Percentiles rank a stretch among this genome's conserved stretches.
These are phyloP conservation scores for Monosporozyma unispora DNA, from an alignment of 805 yeast species.

Conservation along the genomic window DNA sequence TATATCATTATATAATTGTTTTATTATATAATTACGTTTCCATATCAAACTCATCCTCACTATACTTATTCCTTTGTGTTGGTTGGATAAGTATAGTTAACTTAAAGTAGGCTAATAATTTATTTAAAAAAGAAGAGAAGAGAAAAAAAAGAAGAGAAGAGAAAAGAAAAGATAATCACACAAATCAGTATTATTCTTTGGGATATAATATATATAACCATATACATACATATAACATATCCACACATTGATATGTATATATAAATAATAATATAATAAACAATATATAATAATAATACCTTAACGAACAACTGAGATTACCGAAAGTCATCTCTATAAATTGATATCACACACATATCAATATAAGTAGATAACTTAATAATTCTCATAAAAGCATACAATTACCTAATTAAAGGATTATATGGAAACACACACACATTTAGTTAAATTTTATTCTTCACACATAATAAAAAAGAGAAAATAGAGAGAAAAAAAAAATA, in stretches of 20 bases:
- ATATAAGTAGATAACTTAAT: too few species aligned
- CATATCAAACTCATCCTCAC: not conserved
- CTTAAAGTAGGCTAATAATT: too few species aligned
- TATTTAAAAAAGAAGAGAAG: not conserved
- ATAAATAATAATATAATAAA: not conserved
- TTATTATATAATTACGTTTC: not conserved
- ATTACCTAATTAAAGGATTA: too few species aligned
- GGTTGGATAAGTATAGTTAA: too few species aligned
- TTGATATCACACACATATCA: not conserved
- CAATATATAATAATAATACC: too few species aligned
- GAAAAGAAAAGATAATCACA: not conserved
- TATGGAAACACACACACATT: not conserved
- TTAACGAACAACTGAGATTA: not conserved
- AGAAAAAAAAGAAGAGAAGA: not conserved
- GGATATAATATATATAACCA: not conserved
- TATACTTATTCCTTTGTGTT: not conserved
- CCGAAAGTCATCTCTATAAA: too few species aligned
- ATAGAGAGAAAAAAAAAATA: too few species aligned
- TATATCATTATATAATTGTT: slow-evolving; percentile 1
- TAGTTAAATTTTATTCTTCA: too few species aligned
- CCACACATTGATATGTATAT: not conserved
- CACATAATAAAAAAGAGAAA: too few species aligned
- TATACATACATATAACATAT: not conserved
- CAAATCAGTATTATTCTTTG: not conserved
- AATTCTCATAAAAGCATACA: too few species aligned